Conservation (phyloP, 805 yeast genomes). For the Peterozyma toletana region DNA sequence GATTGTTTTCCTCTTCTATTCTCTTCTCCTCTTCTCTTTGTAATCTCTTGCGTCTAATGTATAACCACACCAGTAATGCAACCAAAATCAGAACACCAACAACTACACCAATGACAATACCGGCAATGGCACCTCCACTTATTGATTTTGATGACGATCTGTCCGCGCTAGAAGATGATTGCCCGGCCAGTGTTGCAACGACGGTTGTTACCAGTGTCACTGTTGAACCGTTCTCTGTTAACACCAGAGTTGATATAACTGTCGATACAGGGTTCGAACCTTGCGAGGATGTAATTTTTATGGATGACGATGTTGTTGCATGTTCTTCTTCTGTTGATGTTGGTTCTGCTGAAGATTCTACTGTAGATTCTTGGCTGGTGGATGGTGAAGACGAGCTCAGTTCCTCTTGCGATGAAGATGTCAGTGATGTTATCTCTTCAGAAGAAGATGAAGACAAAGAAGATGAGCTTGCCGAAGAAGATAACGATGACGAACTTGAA, state of each 20-base stretch:
- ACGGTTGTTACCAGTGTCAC: conserved; percentile 2
- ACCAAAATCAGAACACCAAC: conserved; percentile 19
- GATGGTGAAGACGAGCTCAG: conserved; percentile 1
- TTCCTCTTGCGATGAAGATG: too few species aligned
- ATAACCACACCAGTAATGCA: conserved; percentile 13
- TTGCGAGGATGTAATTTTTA: not conserved
- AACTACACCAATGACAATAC: conserved; percentile 21
- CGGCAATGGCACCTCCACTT: conserved; percentile 6
- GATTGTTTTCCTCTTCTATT: conserved; percentile 20
- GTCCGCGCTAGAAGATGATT: conserved; percentile 11
- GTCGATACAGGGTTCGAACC: too few species aligned
- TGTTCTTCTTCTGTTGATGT: conserved; percentile 11
- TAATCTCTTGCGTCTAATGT: not conserved
- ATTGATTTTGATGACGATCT: conserved; percentile 13
- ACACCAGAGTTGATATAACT: too few species aligned
- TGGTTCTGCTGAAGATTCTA: conserved; percentile 8
- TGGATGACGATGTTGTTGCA: conserved; percentile 4
- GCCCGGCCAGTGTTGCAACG: conserved; percentile 4
- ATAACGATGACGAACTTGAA: not conserved
- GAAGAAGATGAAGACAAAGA: conserved; percentile 13
- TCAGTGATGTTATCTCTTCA: too few species aligned
- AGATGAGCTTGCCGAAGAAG: conserved; percentile 15
- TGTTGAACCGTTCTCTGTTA: not conserved
- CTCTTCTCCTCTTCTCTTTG: not conserved
- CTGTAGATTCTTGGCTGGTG: conserved; percentile 14